phyloP scores from a whole-genome alignment of 805 yeast species.

The Candida verbasci region DNA sequence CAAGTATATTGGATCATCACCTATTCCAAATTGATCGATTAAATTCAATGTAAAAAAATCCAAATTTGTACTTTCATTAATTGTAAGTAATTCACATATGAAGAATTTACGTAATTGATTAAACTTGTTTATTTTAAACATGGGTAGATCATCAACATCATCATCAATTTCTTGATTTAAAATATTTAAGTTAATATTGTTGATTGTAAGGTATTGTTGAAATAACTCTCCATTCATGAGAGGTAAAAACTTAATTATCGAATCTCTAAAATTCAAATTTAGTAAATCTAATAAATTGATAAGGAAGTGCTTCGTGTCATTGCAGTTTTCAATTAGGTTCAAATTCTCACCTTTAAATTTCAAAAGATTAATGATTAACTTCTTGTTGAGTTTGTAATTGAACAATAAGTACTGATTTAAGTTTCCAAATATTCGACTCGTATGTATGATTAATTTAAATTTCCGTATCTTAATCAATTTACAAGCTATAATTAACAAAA shows the following conservation, averaged over 20 bases:
- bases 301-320: slow-evolving; percentile 13
- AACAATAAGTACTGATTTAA: slow-evolving; percentile 26
- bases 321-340: background rate
- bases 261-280: slow-evolving; percentile 22
- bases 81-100: slow-evolving; percentile 34
- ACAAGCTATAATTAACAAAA: slow-evolving; percentile 24
- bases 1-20: background rate
- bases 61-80: slow-evolving; percentile 24
- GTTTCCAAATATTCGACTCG: slow-evolving; percentile 18
- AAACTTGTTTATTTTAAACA: slow-evolving; percentile 18
- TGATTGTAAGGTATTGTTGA: slow-evolving; percentile 37
- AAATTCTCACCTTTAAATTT: slow-evolving; percentile 19
- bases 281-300: slow-evolving; percentile 24
- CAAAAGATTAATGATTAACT: slow-evolving; percentile 28
- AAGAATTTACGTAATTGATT: slow-evolving; percentile 34
- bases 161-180: slow-evolving; percentile 2
- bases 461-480: slow-evolving; percentile 23
- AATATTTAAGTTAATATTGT: slow-evolving; percentile 24
- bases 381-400: slow-evolving; percentile 35
- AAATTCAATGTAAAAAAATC: slow-evolving; percentile 31
- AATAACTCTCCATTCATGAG: slow-evolving; percentile 32
- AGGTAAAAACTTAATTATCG: slow-evolving; percentile 27
- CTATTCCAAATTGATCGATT: slow-evolving; percentile 13
- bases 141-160: slow-evolving; percentile 10
- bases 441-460: slow-evolving; percentile 18